Base-by-base conservation (phyloP, 2,329 filamentous ascomycete species). In the Sporothrix dimorphospora region DNA sequence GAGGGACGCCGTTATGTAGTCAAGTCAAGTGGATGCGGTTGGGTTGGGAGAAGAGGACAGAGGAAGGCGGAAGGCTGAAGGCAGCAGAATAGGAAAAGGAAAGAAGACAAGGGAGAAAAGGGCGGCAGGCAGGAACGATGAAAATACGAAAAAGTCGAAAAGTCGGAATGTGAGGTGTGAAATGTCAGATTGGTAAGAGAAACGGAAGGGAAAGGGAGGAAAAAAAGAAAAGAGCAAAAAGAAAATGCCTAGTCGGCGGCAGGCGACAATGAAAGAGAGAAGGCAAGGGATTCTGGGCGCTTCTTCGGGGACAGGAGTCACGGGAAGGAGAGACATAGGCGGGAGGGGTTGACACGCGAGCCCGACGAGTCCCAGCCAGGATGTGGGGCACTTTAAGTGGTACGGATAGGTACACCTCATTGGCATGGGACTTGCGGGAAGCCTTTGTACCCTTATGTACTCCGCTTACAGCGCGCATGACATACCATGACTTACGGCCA, bases 331-430 rank as follows among this genome's bases (percentile, higher is more conserved):
- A 19, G 34, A 49, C 21, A 11, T 12, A n/a, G 11, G 63, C 12
- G 57, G 16, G 65, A 67, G 65, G 66, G 67, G 67, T 69, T 69
- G 49, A 57, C 67, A 69, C 67, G 67, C 67, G 51, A 69, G 67
- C 67, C 67, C 21, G 67, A 59, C 49, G 49, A 68, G 30, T 55
- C 30, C 27, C 27, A 42, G 6, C 27, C 12, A 42, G 47, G n/a
- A 45, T 21, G 67, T 57, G 67, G 67, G 67, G 66, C 65, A 5
- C 11, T 42, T 69, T 55, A 55, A 69, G 66, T 40, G 45, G 27
- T 38, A 67, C 65, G 11, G 45, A 9, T 8, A 1, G 16, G 16
- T 51, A 51, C 65, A 1, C 34, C 8, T 19, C 3, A 6, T 1
- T 21, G 19, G 6, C 2, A 6, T n/a, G 8, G 5, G 8, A 47